phyloP scores from a whole-genome alignment of 805 yeast genomes.

The Kodamaea leandrae region DNA sequence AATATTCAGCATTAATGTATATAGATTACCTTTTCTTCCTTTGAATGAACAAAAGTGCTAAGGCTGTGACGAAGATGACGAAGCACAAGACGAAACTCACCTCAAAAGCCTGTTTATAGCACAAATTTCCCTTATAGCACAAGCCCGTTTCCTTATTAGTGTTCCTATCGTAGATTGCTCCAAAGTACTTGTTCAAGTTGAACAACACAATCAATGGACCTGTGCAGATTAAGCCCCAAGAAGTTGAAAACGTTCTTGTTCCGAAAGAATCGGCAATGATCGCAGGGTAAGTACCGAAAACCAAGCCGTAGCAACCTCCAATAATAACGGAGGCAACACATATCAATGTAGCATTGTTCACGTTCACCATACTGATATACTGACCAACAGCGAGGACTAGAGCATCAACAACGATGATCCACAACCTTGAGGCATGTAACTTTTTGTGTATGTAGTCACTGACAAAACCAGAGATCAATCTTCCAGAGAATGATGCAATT shows the following conservation, averaged over 20 bases:
- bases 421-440: slow-evolving; percentile 55
- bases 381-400: slow-evolving; percentile 37
- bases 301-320: slow-evolving; percentile 67
- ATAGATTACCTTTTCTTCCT: slow-evolving; percentile 14
- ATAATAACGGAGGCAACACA: slow-evolving; percentile 51
- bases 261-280: slow-evolving; percentile 73
- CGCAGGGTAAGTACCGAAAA: slow-evolving; percentile 75
- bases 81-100: slow-evolving; percentile 29
- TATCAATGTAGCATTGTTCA: slow-evolving; percentile 33
- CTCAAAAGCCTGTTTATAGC: slow-evolving; percentile 38
- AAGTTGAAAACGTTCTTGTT: slow-evolving; percentile 61
- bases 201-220: slow-evolving; percentile 63
- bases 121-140: slow-evolving; percentile 36
- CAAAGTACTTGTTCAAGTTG: slow-evolving; percentile 54
- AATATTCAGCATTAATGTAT: no score
- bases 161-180: slow-evolving; percentile 49
- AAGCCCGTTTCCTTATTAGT: slow-evolving; percentile 38
- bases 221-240: slow-evolving; percentile 74
- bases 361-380: slow-evolving; percentile 30
- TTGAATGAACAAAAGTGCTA: slow-evolving; percentile 26
- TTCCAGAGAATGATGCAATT: slow-evolving; percentile 60
- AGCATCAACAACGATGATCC: slow-evolving; percentile 55
- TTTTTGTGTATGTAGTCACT: slow-evolving; percentile 59
- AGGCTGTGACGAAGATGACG: slow-evolving; percentile 22
- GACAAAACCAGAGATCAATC: slow-evolving; percentile 61